phyloP scores from a whole-genome alignment of 148 eudicot genomes.

The Cornus controversa region DNA sequence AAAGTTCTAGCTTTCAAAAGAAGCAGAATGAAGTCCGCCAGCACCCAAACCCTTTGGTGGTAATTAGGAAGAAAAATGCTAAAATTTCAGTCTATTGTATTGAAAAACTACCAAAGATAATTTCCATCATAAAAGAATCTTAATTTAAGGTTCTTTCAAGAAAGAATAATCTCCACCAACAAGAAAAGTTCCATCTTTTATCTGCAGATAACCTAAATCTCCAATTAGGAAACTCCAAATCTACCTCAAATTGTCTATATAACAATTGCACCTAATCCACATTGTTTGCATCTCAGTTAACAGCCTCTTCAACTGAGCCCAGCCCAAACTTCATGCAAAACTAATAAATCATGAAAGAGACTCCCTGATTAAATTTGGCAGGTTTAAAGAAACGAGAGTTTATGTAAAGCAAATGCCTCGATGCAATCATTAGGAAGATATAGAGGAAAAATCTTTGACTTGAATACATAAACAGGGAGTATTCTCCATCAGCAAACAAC shows the following conservation, averaged over 20 bases:
- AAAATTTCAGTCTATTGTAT: background rate
- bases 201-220: background rate
- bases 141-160: background rate
- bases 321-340: background rate
- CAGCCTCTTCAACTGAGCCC: conserved; percentile 7
- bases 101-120: background rate
- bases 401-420: background rate
- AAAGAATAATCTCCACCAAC: background rate
- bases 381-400: background rate
- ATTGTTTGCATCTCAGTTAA: background rate
- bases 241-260: background rate
- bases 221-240: background rate
- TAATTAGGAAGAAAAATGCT: background rate
- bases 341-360: background rate
- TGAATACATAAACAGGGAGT: background rate
- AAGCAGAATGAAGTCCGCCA: background rate
- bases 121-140: background rate
- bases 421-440: background rate
- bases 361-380: background rate
- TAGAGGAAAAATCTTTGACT: background rate
- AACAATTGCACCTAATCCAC: background rate
- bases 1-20: background rate
- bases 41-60: conserved; percentile 1
- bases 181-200: background rate
- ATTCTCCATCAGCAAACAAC: background rate